Evolutionary conservation across 805 yeast genomes (phyloP).

Genomic region (Metahyphopichia silvanorum): DNA sequence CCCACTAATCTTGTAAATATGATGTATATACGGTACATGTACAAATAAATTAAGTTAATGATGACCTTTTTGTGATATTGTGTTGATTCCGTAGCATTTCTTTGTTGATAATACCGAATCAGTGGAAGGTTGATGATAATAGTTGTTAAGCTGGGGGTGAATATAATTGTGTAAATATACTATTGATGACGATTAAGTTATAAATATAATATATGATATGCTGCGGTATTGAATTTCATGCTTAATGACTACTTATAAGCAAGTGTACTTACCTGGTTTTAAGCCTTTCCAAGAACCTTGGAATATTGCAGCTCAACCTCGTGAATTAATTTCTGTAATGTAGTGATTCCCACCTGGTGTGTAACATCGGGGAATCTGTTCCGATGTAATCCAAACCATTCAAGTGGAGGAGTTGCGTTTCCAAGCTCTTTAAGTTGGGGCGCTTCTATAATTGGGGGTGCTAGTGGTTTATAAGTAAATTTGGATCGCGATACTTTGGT

Average conservation of each 20-base stretch:
- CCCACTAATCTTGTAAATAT: conserved; percentile 50
- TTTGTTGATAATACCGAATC: no score
- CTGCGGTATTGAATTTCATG: no score
- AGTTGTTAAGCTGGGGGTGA: no score
- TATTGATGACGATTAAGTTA: background rate
- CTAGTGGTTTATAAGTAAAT: conserved; percentile 60
- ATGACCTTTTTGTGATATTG: no score
- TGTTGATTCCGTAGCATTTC: no score
- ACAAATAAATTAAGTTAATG: background rate
- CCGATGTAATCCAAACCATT: conserved; percentile 95
- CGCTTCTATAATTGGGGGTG: conserved; percentile 79
- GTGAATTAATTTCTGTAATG: conserved; percentile 68
- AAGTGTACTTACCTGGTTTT: no score
- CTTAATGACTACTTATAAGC: no score
- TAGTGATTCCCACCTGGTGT: conserved; percentile 73
- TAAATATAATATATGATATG: no score
- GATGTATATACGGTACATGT: no score
- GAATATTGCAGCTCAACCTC: conserved; percentile 60
- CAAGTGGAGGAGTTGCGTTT: conserved; percentile 96
- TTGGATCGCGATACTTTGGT: conserved; percentile 36
- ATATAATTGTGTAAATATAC: no score
- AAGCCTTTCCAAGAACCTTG: conserved; percentile 45
- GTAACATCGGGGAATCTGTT: conserved; percentile 81
- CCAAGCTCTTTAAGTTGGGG: conserved; percentile 91
- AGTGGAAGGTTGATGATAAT: no score